These are phyloP conservation scores for Candida gigantensis DNA, from an alignment of 1,139 yeast genomes.

Conservation along the genomic window DNA sequence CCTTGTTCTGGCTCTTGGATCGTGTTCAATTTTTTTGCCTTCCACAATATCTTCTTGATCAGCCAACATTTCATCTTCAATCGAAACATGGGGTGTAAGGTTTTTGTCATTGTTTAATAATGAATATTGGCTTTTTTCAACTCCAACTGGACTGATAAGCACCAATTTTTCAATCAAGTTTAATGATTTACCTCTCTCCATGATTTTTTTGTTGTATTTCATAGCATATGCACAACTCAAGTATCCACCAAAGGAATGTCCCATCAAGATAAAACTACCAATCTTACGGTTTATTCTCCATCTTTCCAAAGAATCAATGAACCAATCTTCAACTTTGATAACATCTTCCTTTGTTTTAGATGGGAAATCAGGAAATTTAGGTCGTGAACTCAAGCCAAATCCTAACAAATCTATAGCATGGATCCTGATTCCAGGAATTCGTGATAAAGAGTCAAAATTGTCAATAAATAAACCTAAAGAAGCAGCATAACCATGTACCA, in stretches of 20 bases:
- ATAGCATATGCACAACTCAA: constrained; percentile 75
- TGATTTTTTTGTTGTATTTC: constrained; percentile 48
- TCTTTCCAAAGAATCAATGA: constrained; percentile 75
- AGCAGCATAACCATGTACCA: constrained; percentile 52
- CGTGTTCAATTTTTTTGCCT: constrained; percentile 15
- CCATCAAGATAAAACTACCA: constrained; percentile 68
- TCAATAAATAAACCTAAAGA: constrained; percentile 46
- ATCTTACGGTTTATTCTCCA: constrained; percentile 70
- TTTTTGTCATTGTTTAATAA: constrained; percentile 23
- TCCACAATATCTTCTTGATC: constrained; percentile 30
- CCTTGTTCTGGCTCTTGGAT: constrained; percentile 20
- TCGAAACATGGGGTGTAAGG: constrained; percentile 17
- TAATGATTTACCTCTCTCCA: constrained; percentile 22
- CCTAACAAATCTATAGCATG: constrained; percentile 50
- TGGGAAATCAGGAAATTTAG: constrained; percentile 37
- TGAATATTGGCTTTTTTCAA: constrained; percentile 40
- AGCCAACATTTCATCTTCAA: constrained; percentile 27
- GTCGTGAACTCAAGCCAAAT: constrained; percentile 47
- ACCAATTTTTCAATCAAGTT: constrained; percentile 41
- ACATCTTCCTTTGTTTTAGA: constrained; percentile 31
- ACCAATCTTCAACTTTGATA: constrained; percentile 66
- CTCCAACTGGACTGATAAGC: constrained; percentile 48
- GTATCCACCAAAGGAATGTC: constrained; percentile 94
- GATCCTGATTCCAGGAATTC: constrained; percentile 43
- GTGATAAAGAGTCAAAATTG: constrained; percentile 40